Base-by-base conservation (phyloP, 106 monocot genomes). In the Dendrobium huoshanense region DNA sequence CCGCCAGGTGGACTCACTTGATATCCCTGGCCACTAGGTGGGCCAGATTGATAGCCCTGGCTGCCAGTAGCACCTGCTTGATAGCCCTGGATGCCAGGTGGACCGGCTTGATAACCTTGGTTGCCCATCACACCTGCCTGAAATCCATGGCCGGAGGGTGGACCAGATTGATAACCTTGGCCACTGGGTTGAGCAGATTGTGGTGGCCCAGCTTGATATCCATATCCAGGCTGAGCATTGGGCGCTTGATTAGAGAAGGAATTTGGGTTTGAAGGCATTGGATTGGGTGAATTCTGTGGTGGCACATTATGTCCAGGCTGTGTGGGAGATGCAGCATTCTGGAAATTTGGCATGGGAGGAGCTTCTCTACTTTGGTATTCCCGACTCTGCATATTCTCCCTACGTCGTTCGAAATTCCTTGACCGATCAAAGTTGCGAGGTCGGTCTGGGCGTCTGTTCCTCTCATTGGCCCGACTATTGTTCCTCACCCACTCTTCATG, bases 351-450 rank as follows among this genome's bases (percentile, higher is more conserved):
- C 64, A 56, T 19, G 1, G 45, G 31, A 64, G 75, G 82, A 33
- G 75, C 77, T 0, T 82, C 84, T 77, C 85, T 76, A 44, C 79
- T 85, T 59, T 89, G 91, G 75, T 87, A 90, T 4, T 70, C 70
- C 7, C 80, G 42, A 55, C 84, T 90, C 82, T 91, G 91, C 90
- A 85, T 87, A 10, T 90, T 90, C 77, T 97, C 97, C 54, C 97
- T 84, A 9, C 94, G 84, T 33, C 94, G 87, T 56, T 97, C 97
- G 78, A 94, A 97, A 31, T 89, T 94, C 72, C 97, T 91, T 37
- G 94, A 98, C 15, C 97, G 79, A 61, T 98, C 97, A 47, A 79
- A 86, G 73, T 92, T 97, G 10, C 97, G 92, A 47, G 97, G 94
- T 33, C 97, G 86, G 75, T 98, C 97, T 79, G 91, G 94, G 9